Base-by-base conservation (phyloP, 495 filamentous ascomycete genomes). In the Daldinia childiae region DNA sequence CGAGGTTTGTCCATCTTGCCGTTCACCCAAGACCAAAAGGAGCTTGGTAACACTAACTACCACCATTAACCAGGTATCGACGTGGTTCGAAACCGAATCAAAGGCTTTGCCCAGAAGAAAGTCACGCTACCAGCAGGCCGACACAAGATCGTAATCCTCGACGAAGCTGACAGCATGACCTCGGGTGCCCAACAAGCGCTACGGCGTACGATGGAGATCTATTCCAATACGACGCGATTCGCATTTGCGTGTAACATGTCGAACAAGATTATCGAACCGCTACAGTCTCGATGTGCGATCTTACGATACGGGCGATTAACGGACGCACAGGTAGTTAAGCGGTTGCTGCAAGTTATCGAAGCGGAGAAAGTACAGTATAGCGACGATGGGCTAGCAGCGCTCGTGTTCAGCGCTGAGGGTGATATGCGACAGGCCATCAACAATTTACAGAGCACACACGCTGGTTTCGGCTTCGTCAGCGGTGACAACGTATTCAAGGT, bases 381-480 rank as follows among this genome's bases (percentile, higher is more conserved):
- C 17, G 96, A 98, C 72, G 95, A 99, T 78, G 95, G 95, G 6
- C 86, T 98, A 51, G 95, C 96, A 0, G 95, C 96, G 34, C 85
- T 99, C 27, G 93, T 99, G 0, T 99, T 99, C 82, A 94, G 90
- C 63, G 95, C 95, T 5, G 95, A 99, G 82, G 95, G 96, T 34
- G 95, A 99, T 80, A 99, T 99, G 95, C 89, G 95, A 41, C 95
- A 99, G 80, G 95, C 95, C 11, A 97, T 99, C 85, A 99, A 99
- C 80, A 99, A 99, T 75, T 82, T 99, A 74, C 95, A 99, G 80
- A 95, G 92, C 76, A 99, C 96, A 0, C 87, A 82, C 76, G 94
- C 95, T n/a, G 95, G 95, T 8, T 98, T 98, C 78, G 96, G 95
- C 0, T 96, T 99, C 74, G 94, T 99, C 32, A 95, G 89, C 68